Conservation (phyloP, 257 asterid species). For the Nicotiana obtusifolia region DNA sequence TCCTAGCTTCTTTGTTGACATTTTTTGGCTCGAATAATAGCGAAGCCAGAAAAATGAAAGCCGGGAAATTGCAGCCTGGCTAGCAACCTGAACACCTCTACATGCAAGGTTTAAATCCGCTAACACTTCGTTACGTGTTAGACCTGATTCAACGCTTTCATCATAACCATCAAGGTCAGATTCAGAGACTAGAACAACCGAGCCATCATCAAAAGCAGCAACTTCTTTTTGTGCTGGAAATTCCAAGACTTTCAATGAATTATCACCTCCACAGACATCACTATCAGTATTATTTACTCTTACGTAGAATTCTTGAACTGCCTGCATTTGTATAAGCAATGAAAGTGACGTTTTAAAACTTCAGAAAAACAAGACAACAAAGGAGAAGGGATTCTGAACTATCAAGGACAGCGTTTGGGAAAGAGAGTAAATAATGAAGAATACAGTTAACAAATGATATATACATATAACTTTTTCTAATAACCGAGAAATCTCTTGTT, state of each 20-base stretch:
- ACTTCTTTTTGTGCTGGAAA: constrained; percentile 20
- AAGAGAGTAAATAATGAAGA: not conserved
- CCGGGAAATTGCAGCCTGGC: constrained; percentile 62
- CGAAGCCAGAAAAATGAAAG: constrained; percentile 68
- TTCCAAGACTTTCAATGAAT: constrained; percentile 10
- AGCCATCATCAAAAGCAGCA: constrained; percentile 59
- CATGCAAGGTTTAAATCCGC: constrained; percentile 46
- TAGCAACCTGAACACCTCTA: constrained; percentile 63
- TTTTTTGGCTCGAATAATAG: constrained; percentile 43
- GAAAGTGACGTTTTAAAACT: no score
- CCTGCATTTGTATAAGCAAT: constrained; percentile 39
- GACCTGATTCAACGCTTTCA: constrained; percentile 32
- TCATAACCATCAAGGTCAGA: constrained; percentile 85
- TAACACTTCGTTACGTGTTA: constrained; percentile 17
- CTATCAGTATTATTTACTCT: constrained; percentile 31
- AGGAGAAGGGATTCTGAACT: not conserved
- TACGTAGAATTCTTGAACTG: constrained; percentile 57
- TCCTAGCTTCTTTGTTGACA: constrained; percentile 38
- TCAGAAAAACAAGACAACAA: not conserved
- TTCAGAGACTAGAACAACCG: constrained; percentile 64
- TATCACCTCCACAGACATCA: not conserved
- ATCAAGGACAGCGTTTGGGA: not conserved
- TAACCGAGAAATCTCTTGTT: not conserved
- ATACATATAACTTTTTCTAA: not conserved
- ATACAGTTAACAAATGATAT: not conserved